Evolutionary conservation across 176 grass and related monocot species (phyloP), one percentile per base, ranked within the genome.

Genomic region (Puccinellia tenuiflora): DNA sequence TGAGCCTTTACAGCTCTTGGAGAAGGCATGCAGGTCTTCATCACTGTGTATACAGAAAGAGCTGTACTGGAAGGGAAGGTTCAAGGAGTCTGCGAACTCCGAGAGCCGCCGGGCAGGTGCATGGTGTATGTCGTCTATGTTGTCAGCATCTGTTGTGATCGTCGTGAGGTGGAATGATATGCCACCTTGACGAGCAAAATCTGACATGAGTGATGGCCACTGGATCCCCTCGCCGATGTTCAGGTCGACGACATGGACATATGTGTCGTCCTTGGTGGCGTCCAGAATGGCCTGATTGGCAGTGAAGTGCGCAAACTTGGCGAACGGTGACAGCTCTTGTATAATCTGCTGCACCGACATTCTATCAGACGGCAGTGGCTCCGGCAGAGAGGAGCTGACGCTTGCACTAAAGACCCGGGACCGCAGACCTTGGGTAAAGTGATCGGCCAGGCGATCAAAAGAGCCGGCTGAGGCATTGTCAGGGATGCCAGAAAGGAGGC

Each of bases 231-330:
- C 84, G 0, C 81, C 73, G 0, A 90, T 42, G 73, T 87, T 89
- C 62, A 92, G 45, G 72, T 92, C 91, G 4, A 92, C 1, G 25
- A 92, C 77, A 61, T 90, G 87, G 1, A 90, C 73, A 56, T 85
- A 47, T 21, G 7, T 4, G 38, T 75, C 63, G 0, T 50, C 56
- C 3, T 52, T 24, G 72, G 77, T 85, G 53, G 77, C 84, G 4
- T 92, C 87, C 64, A 92, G 77, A 13, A 92, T 92, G 54, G 87
- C 91, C 25, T 92, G 91, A 76, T 90, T 92, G 64, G 84, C 72
- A 1, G 87, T 87, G 87, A 90, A 90, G 64, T 92, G 87, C 0
- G 87, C 84, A 33, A 92, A 90, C 84, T 87, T 87, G 38, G 81
- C 71, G 38, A 84, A 92, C 0, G 87, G 87, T 0, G 85, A 87